phyloP scores from a whole-genome alignment of 345 rosid species.

The Populus nigra region DNA sequence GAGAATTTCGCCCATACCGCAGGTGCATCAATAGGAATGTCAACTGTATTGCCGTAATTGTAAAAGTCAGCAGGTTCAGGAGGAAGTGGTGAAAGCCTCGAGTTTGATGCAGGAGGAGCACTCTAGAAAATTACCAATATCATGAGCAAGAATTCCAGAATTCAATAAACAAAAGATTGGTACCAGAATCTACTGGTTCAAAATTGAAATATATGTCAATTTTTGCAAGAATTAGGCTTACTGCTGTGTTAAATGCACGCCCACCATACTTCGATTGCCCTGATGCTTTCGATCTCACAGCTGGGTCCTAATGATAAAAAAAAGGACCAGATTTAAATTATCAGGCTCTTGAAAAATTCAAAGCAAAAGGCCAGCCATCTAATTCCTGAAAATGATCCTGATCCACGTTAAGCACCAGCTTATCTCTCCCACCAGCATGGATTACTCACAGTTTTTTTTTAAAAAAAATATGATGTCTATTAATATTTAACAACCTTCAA shows the following conservation, averaged over 20 bases:
- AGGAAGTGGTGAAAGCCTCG: conserved; percentile 34
- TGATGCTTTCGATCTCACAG: conserved; percentile 44
- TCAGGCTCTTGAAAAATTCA: not conserved
- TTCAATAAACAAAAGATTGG: not conserved
- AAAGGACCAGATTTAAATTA: not conserved
- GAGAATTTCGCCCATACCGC: not conserved
- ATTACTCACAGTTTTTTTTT: not conserved
- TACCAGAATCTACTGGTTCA: not conserved
- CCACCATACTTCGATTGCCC: conserved; percentile 44
- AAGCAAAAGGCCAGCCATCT: not conserved
- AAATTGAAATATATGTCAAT: not conserved
- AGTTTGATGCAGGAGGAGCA: conserved; percentile 30
- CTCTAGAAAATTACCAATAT: conserved; percentile 7
- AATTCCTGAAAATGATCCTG: not conserved
- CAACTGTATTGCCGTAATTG: conserved; percentile 30
- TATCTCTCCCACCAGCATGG: not conserved
- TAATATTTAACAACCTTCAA: not conserved
- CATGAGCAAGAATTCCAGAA: not conserved
- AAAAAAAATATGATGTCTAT: not conserved
- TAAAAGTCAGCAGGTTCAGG: conserved; percentile 37
- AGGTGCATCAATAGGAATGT: conserved; percentile 34
- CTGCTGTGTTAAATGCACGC: conserved; percentile 51
- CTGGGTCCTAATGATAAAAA: conserved; percentile 42
- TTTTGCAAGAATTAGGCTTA: conserved; percentile 28
- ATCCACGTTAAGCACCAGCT: not conserved